phyloP scores from a whole-genome alignment of 1,139 yeast species.

The Pichia terricola region DNA sequence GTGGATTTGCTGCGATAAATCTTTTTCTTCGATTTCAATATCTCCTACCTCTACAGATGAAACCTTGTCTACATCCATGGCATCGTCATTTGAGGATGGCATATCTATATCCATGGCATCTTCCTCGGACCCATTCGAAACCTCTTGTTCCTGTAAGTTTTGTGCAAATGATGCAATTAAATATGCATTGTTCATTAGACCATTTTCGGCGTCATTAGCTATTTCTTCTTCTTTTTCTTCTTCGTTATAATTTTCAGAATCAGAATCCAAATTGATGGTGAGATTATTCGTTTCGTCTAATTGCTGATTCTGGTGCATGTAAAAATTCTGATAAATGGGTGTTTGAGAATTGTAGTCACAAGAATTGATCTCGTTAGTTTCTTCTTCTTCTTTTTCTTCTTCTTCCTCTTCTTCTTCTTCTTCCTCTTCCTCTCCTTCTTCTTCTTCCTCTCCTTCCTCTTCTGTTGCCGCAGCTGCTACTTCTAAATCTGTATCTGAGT shows the following conservation, averaged over 20 bases:
- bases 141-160: background rate
- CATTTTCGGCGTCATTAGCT: too few species aligned
- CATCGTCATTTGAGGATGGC: background rate
- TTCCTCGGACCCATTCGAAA: background rate
- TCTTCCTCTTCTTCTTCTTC: background rate
- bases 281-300: background rate
- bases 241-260: background rate
- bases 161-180: background rate
- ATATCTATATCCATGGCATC: too few species aligned
- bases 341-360: background rate
- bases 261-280: background rate
- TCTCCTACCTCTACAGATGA: background rate
- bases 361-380: background rate
- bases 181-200: background rate
- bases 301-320: slow-evolving; percentile 1
- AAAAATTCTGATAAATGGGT: slow-evolving; percentile 1
- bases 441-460: background rate
- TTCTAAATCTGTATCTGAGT: background rate
- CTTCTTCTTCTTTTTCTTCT: background rate
- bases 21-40: background rate
- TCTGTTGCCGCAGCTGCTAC: background rate
- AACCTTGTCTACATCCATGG: background rate
- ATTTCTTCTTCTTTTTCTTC: too few species aligned
- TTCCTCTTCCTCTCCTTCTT: background rate
- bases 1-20: background rate